Conservation (phyloP, 176 grass and related monocot genomes). For the Metroxylon sagu region DNA sequence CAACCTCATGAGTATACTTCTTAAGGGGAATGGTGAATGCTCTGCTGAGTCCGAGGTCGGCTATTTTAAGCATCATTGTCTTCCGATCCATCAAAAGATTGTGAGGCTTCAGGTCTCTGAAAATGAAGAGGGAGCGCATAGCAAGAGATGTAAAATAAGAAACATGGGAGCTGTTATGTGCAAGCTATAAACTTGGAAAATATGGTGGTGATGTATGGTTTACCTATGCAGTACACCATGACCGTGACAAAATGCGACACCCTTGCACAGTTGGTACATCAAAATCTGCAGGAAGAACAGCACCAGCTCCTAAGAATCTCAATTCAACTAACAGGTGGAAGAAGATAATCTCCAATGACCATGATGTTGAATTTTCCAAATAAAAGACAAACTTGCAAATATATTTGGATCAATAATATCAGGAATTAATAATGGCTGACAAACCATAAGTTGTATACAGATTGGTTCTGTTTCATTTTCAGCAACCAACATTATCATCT, state of each 20-base stretch:
- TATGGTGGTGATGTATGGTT: background rate
- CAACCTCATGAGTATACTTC: conserved; percentile 96
- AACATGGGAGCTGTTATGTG: no score
- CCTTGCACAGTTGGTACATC: conserved; percentile 96
- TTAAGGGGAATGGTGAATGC: conserved; percentile 73
- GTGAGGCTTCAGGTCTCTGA: conserved; percentile 81
- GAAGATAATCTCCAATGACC: no score
- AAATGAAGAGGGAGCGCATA: background rate
- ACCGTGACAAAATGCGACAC: conserved; percentile 71
- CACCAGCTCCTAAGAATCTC: background rate
- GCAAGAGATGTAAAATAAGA: background rate
- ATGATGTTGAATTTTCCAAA: no score
- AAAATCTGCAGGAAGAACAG: conserved; percentile 52
- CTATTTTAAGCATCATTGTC: conserved; percentile 94
- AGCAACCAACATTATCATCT: no score
- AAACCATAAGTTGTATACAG: no score
- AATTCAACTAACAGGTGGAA: no score
- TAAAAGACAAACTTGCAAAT: no score
- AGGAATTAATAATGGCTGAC: no score
- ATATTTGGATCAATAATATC: no score
- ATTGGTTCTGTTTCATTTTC: no score
- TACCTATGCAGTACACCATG: conserved; percentile 79
- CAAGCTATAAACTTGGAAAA: no score
- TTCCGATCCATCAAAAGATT: conserved; percentile 96
- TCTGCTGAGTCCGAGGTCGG: conserved; percentile 83